Base-by-base conservation (phyloP, 345 rosid species). In the Excoecaria agallocha region DNA sequence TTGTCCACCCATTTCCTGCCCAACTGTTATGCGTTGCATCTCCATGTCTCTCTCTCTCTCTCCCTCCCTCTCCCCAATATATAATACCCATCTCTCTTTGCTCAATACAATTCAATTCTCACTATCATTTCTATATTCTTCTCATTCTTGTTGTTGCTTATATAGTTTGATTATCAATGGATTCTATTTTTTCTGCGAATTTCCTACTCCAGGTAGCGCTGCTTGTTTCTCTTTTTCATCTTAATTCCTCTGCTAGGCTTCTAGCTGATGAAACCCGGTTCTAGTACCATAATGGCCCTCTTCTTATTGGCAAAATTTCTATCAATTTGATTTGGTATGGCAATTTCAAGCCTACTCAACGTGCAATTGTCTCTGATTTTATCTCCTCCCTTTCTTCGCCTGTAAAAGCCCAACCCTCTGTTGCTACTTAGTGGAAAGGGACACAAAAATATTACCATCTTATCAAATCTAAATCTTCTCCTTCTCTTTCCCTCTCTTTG, bases 291-390 rank as follows among this genome's bases (percentile, higher is more conserved):
- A 63, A 74, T 8, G 81, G 81, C n/a, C 75, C 77, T 37, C 77
- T 78, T 46, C 81, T 78, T 16, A 25, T 35, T 0, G 81, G 81
- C 3, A 41, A 74, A 63, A 20, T 78, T 43, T 74, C 78, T 1
- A 6, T 78, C 15, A 78, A 78, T 55, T 37, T 78, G 54, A 74
- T 78, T 22, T 78, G 81, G 81, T 78, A 78, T 22, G 81, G 81
- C 22, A 45, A 70, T 2, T 78, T 78, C 54, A 73, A 20, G 4
- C 78, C 81, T 69, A 63, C 81, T 20, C 81, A 78, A 43, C 81
- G 74, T 1, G 78, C 81, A 7, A 78, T 78, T 24, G 74, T 78
- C 71, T 39, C 78, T 6, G 81, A 78, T 69, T 78, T 78, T 50
- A 24, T 78, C 16, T 1, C 71, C 3, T 74, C 81, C n/a, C 52